Base-by-base conservation (phyloP, 2,329 filamentous ascomycete genomes). In the Dothideomycetes sp. region DNA sequence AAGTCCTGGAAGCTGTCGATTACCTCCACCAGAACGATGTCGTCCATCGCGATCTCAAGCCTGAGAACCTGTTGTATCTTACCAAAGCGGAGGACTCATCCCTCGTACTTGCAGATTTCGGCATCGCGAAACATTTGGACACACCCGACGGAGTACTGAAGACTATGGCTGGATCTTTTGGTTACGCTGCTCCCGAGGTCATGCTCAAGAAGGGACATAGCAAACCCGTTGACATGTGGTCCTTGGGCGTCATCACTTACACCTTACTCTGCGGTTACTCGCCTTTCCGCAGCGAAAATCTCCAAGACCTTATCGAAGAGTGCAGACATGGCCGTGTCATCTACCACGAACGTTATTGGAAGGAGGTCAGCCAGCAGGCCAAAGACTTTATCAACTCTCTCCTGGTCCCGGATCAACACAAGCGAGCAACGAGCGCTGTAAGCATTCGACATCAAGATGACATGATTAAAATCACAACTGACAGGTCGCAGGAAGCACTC, bases 191-290 rank as follows among this genome's bases (percentile, higher is more conserved):
- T 2, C 91, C 91, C 7, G 91, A 98, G 62, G 88, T 98, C 44
- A 98, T 98, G 91, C 72, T 94, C 48, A 95, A 95, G 71, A 80
- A 85, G 57, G 91, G 91, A 15, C 93, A 98, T 60, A 91, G 91
- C 59, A 98, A 96, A 64, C 86, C 91, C 4, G 91, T 96, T 24
- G 91, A 98, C 59, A 94, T 98, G 85, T 98, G 91, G 91, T 96
- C 91, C 3, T 75, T 98, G 64, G 91, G 91, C 46, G 91, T 98
- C 55, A 98, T 98, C 55, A 96, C 91, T 31, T 98, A 98, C 65
- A 98, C 91, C 12, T 73, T 98, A 19, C 82, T 98, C 37, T 98
- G 93, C 59, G 91, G 91, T 51, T 98, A 98, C 69, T 95, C 89
- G 33, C 91, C 91, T 15, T 98, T 98, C 75, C 81, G 91, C 50